Conservation (phyloP, 495 filamentous ascomycete genomes). For the Penicillium daleae region DNA sequence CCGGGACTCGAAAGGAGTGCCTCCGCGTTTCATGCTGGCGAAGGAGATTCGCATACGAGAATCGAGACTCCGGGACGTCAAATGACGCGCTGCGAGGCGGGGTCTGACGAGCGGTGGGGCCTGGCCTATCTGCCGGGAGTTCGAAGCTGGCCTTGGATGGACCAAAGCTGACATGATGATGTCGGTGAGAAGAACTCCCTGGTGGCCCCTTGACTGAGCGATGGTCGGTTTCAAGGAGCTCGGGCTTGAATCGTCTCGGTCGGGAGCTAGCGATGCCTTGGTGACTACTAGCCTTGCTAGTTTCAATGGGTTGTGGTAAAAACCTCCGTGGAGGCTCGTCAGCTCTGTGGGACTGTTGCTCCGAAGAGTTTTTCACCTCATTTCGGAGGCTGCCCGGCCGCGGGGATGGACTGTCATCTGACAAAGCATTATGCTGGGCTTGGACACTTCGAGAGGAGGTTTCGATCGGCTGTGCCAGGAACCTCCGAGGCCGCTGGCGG, state of each 20-base stretch:
- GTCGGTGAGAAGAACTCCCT: constrained; percentile 21
- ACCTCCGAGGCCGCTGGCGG: constrained; percentile 20
- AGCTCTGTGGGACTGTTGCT: constrained; percentile 20
- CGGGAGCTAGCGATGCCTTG: constrained; percentile 13
- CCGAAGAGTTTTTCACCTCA: neutral
- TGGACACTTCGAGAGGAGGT: constrained; percentile 63
- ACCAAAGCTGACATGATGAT: constrained; percentile 14
- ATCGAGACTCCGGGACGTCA: constrained; percentile 43
- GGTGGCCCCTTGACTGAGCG: constrained; percentile 46
- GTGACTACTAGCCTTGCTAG: constrained; percentile 31
- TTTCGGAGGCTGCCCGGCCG: constrained; percentile 2
- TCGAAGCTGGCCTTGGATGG: constrained; percentile 23
- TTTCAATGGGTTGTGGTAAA: constrained; percentile 36
- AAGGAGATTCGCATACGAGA: constrained; percentile 50
- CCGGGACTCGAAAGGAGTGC: constrained; percentile 60
- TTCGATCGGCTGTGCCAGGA: constrained; percentile 69
- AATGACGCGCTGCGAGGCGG: neutral
- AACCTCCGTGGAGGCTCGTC: constrained; percentile 20
- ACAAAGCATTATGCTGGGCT: constrained; percentile 35
- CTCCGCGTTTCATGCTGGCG: constrained; percentile 45
- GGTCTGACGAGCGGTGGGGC: neutral
- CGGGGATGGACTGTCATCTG: neutral
- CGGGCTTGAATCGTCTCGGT: constrained; percentile 57
- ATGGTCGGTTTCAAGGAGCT: constrained; percentile 60
- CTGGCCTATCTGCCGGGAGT: neutral